Percentiles rank a stretch among this genome's conserved stretches.
Evolutionary conservation across 139 green algal genomes (phyloP).

Genomic region (Astrephomene gubernaculifera): DNA sequence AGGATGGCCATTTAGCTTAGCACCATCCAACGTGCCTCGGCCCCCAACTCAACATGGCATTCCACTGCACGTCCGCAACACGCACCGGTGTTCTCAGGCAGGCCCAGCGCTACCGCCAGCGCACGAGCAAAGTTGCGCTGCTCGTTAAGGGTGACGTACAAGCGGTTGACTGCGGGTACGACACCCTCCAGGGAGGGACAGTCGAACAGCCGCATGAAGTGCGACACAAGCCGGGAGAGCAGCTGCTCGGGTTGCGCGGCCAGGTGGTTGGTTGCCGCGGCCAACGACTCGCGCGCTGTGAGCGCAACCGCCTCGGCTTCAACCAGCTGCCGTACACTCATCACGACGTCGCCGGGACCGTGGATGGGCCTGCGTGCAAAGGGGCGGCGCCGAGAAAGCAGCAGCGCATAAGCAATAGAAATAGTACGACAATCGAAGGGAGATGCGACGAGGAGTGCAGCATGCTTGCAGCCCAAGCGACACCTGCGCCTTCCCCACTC

Average conservation of each 20-base stretch:
- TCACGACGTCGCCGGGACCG: constrained; percentile 38
- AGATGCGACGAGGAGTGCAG: too few relatives aligned
- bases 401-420: neutral
- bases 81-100: constrained; percentile 38
- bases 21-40: too few relatives aligned
- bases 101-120: constrained; percentile 57
- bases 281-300: constrained; percentile 31
- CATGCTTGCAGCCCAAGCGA: too few relatives aligned
- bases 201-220: constrained; percentile 72
- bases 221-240: constrained; percentile 58
- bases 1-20: too few relatives aligned
- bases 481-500: neutral
- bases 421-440: neutral
- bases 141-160: constrained; percentile 61
- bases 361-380: constrained; percentile 44
- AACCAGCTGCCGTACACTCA: constrained; percentile 55
- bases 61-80: too few relatives aligned
- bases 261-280: constrained; percentile 50
- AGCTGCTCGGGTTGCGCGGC: constrained; percentile 50
- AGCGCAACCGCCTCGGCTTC: constrained; percentile 47
- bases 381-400: too few relatives aligned
- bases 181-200: constrained; percentile 60
- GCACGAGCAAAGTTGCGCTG: constrained; percentile 58
- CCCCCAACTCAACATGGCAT: too few relatives aligned
- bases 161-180: constrained; percentile 61